Conservation (phyloP, 805 yeast species). For the Candida sphagnicola region DNA sequence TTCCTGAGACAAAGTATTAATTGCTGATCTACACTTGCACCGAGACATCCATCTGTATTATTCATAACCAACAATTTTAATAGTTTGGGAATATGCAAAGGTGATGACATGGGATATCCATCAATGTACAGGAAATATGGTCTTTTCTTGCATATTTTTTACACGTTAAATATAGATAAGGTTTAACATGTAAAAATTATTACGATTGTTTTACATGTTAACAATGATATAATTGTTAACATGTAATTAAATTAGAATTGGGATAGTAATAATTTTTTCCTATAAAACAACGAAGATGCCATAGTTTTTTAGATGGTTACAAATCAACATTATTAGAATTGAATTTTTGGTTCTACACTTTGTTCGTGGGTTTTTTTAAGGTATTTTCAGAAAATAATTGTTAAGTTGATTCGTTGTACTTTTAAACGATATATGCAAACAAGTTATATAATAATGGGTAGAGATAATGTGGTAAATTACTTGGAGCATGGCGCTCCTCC, state of each 20-base stretch:
- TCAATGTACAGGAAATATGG: not conserved
- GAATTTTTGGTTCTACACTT: not conserved
- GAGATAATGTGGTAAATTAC: slow-evolving; percentile 3
- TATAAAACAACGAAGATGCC: not conserved
- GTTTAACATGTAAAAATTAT: not conserved
- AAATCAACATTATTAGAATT: no score
- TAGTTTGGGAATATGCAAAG: not conserved
- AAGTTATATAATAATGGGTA: slow-evolving; percentile 1
- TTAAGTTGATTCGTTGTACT: not conserved
- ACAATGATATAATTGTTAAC: not conserved
- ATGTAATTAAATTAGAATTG: not conserved
- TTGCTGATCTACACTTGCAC: no score
- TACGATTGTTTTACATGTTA: not conserved
- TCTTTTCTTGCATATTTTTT: not conserved
- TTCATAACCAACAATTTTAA: not conserved
- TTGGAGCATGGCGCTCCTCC: not conserved
- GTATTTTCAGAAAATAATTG: not conserved
- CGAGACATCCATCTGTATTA: not conserved
- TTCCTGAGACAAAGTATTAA: no score
- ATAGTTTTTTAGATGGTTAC: not conserved
- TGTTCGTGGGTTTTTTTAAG: not conserved
- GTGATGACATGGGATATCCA: slow-evolving; percentile 1
- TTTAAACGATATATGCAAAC: slow-evolving; percentile 2
- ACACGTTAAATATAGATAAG: not conserved
- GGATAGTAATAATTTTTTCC: not conserved